Percentiles rank a stretch among this genome's conserved stretches.
Conservation (phyloP, 106 monocot genomes). For the Alisma plantagoaquatica region DNA sequence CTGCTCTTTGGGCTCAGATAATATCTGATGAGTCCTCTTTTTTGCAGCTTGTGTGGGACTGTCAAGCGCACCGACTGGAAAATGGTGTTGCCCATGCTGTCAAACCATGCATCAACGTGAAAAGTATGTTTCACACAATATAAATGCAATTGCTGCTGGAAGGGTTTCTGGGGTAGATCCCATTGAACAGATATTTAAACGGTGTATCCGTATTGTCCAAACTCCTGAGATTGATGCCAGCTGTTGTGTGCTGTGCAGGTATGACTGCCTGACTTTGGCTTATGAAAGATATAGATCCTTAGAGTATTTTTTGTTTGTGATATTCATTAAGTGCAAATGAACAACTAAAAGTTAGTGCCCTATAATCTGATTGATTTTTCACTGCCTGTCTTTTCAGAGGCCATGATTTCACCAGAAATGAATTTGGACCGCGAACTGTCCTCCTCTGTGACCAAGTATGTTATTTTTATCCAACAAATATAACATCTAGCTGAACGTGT, state of each 20-base stretch:
- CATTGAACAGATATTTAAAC: slow-evolving; percentile 59
- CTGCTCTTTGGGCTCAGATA: no score
- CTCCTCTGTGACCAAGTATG: slow-evolving; percentile 88
- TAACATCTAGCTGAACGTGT: not conserved
- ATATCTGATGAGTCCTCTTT: no score
- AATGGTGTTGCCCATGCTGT: slow-evolving; percentile 89
- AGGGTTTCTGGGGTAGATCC: slow-evolving; percentile 84
- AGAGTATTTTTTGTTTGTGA: not conserved
- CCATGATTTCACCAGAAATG: slow-evolving; percentile 62
- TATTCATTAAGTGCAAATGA: no score
- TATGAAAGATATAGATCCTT: not conserved
- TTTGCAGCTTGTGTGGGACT: slow-evolving; percentile 66
- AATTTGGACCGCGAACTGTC: slow-evolving; percentile 72
- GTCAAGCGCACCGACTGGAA: slow-evolving; percentile 36
- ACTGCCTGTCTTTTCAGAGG: slow-evolving; percentile 25
- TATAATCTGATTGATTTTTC: not conserved
- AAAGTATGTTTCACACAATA: slow-evolving; percentile 18
- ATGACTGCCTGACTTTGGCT: not conserved
- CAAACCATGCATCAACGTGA: slow-evolving; percentile 27
- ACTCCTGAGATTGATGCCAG: slow-evolving; percentile 39
- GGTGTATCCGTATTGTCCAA: slow-evolving; percentile 70
- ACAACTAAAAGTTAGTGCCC: no score
- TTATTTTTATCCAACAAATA: not conserved
- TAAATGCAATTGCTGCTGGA: slow-evolving; percentile 87
- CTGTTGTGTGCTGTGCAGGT: slow-evolving; percentile 86